phyloP scores from a whole-genome alignment of 2,329 filamentous ascomycete genomes.

The Diaporthe sp. region DNA sequence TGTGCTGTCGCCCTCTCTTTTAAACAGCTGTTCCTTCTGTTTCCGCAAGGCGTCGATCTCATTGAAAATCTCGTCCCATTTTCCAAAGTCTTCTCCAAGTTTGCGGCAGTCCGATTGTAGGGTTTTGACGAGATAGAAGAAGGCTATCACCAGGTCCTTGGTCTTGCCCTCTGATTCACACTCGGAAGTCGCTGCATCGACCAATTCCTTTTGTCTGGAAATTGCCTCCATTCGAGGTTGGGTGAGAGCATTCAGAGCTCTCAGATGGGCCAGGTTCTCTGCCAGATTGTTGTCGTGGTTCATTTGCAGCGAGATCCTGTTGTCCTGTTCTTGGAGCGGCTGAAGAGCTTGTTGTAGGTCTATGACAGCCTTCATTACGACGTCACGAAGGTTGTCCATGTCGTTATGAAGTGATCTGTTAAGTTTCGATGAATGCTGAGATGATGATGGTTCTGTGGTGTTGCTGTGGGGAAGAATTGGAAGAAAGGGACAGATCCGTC shows the following conservation, averaged over 20 bases:
- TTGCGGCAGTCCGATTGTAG: background rate
- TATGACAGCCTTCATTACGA: background rate
- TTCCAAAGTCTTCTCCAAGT: background rate
- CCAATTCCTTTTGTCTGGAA: background rate
- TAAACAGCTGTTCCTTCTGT: too few species aligned
- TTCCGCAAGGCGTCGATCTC: background rate
- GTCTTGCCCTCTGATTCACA: background rate
- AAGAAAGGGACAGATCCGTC: background rate
- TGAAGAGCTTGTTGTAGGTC: background rate
- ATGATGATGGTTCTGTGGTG: background rate
- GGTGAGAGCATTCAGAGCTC: background rate
- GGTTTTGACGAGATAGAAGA: background rate
- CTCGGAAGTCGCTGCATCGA: background rate
- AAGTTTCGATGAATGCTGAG: background rate
- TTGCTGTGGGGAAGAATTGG: background rate
- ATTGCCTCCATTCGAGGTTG: background rate
- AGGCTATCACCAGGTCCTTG: background rate
- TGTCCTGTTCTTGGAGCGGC: background rate
- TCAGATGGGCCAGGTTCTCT: background rate
- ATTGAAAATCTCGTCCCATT: background rate
- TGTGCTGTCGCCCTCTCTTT: background rate
- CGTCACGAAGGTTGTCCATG: background rate
- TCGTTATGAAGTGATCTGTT: background rate
- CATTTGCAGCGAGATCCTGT: background rate
- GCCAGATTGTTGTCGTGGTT: accelerated